phyloP scores from a whole-genome alignment of 768 basidiomycete species.

The Cyclocybe cylindracea region DNA sequence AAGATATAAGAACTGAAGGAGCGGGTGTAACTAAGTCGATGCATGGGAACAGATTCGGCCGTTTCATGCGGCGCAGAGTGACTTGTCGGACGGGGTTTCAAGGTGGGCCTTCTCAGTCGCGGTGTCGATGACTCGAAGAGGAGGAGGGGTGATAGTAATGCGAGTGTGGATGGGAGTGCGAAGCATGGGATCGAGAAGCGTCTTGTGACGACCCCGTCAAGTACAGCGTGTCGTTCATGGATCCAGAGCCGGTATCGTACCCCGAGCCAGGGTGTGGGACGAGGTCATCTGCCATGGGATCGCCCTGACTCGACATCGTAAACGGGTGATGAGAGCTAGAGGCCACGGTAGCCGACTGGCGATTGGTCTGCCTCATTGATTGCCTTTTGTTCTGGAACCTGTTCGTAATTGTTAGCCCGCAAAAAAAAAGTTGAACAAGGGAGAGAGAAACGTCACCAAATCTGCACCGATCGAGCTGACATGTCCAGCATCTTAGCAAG shows the following conservation, averaged over 20 bases:
- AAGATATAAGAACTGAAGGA: conserved; percentile 40
- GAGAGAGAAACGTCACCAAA: conserved; percentile 55
- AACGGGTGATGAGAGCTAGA: conserved; percentile 52
- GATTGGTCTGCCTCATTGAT: conserved; percentile 76
- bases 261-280: conserved; percentile 28
- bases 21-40: conserved; percentile 41
- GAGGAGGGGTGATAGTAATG: conserved; percentile 30
- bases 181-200: conserved; percentile 31
- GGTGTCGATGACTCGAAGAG: conserved; percentile 41
- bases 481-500: conserved; percentile 79
- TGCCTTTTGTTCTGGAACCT: conserved; percentile 92
- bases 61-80: conserved; percentile 48
- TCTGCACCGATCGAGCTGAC: conserved; percentile 84
- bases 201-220: conserved; percentile 41
- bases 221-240: conserved; percentile 31
- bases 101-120: conserved; percentile 34
- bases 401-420: conserved; percentile 22
- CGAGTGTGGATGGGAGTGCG: conserved; percentile 27
- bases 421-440: conserved; percentile 15
- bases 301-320: conserved; percentile 38
- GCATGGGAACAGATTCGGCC: conserved; percentile 22
- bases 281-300: conserved; percentile 40
- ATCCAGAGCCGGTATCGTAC: conserved; percentile 24
- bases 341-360: conserved; percentile 54
- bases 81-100: conserved; percentile 47